Conservation (phyloP, 2,329 filamentous ascomycete genomes). For the Teratosphaeria gauchensis region DNA sequence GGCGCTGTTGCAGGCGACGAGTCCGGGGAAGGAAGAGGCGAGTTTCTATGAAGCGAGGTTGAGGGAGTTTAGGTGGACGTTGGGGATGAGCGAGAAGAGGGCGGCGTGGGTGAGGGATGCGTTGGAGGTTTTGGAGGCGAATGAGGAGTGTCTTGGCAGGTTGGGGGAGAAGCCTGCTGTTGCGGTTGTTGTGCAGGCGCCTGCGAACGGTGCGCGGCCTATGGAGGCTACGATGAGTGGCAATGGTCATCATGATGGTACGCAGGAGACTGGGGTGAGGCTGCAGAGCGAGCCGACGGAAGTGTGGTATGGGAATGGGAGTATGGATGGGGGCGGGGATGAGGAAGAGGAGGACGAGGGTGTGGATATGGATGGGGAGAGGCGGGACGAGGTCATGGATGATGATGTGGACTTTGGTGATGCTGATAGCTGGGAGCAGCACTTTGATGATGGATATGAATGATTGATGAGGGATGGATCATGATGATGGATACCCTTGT, state of each 20-base stretch:
- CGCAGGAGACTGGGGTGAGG: background rate
- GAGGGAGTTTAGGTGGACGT: constrained; percentile 87
- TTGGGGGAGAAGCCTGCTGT: constrained; percentile 34
- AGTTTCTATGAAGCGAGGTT: constrained; percentile 83
- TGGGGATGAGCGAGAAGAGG: constrained; percentile 74
- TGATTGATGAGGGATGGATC: background rate
- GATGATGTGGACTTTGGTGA: background rate
- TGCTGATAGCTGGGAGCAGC: background rate
- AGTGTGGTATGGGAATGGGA: background rate
- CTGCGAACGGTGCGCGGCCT: background rate
- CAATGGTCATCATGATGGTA: background rate
- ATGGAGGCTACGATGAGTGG: background rate
- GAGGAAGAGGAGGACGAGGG: background rate
- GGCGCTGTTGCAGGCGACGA: constrained; percentile 78
- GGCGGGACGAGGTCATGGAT: background rate
- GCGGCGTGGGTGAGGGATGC: constrained; percentile 41
- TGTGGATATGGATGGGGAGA: background rate
- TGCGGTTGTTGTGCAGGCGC: background rate
- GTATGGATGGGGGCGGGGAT: background rate
- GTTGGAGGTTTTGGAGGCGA: constrained; percentile 36
- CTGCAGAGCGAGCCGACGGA: background rate
- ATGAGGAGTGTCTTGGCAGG: constrained; percentile 32
- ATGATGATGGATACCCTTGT: background rate
- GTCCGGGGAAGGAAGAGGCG: constrained; percentile 76
- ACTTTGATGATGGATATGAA: background rate